Percentiles rank a stretch among this genome's conserved stretches.
Conservation (phyloP, 176 grass and related monocot species). For the Lolium multiflorum region DNA sequence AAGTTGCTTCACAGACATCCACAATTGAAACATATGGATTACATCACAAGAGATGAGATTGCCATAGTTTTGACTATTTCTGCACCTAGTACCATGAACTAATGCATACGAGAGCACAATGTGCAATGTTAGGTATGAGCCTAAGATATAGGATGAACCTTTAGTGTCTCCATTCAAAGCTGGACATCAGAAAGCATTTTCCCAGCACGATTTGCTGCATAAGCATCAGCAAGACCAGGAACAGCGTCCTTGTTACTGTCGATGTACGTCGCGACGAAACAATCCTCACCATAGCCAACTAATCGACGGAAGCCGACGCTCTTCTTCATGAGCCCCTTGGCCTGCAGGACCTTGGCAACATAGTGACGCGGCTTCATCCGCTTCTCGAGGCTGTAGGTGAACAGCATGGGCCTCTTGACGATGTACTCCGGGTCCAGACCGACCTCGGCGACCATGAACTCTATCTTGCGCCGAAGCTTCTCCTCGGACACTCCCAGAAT, state of each 20-base stretch:
- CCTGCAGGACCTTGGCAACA: constrained; percentile 49
- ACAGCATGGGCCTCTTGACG: not conserved
- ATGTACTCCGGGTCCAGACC: constrained; percentile 30
- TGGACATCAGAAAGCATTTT: not conserved
- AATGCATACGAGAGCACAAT: not conserved
- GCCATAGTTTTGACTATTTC: not conserved
- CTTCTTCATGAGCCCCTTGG: constrained; percentile 24
- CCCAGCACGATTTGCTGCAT: constrained; percentile 24
- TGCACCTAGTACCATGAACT: not conserved
- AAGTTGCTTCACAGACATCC: not conserved
- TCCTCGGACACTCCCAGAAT: constrained; percentile 26
- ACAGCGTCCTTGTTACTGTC: constrained; percentile 33
- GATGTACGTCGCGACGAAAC: constrained; percentile 22
- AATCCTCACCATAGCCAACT: not conserved
- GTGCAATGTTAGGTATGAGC: not conserved
- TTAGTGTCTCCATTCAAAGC: not conserved
- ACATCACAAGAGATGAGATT: not conserved
- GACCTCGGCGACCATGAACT: constrained; percentile 40
- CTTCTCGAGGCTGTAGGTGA: constrained; percentile 55
- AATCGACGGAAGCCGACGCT: not conserved
- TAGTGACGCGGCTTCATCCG: constrained; percentile 37
- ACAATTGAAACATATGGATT: constrained; percentile 7
- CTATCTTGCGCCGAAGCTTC: constrained; percentile 12
- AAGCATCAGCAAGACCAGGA: constrained; percentile 37
- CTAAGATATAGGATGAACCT: not conserved